These are phyloP conservation scores for Eutrema salsugineum DNA, from an alignment of 441 rosid species.

Conservation along the genomic window DNA sequence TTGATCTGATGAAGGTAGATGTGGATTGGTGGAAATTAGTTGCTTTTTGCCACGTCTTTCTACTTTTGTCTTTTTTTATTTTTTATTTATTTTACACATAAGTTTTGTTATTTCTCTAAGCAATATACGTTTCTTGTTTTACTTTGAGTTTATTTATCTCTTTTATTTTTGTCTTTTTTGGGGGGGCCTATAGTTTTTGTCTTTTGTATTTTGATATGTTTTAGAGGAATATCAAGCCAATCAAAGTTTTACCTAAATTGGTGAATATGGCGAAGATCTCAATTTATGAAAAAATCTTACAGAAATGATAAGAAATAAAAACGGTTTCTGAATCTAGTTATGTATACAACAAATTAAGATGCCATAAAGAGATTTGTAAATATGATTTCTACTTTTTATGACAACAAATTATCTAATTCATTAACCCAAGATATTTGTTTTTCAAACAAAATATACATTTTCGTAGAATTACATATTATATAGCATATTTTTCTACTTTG, in stretches of 20 bases:
- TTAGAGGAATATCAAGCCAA: not conserved
- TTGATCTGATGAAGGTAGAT: slow-evolving; percentile 27
- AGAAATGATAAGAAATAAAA: not conserved
- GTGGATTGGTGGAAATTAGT: slow-evolving; percentile 27
- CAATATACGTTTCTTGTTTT: slow-evolving; percentile 23
- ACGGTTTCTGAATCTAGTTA: not conserved
- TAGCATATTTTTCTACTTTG: not conserved
- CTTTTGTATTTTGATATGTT: not conserved
- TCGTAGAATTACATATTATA: not conserved
- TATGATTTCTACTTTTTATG: not conserved
- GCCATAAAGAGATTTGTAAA: not conserved
- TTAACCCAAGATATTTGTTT: not conserved
- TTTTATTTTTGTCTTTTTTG: not conserved
- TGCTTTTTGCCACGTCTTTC: slow-evolving; percentile 36
- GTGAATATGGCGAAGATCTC: slow-evolving; percentile 3
- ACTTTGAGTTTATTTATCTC: slow-evolving; percentile 1
- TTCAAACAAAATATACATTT: not conserved
- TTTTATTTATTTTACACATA: not conserved
- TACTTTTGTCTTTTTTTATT: not conserved
- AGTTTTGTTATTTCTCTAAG: slow-evolving; percentile 10
- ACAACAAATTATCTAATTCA: not conserved
- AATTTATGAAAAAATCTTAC: not conserved
- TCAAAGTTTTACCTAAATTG: not conserved
- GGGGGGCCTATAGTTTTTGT: not conserved
- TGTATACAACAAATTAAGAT: not conserved